Base-by-base conservation (phyloP, 805 yeast species). In the Candida andamanensis region DNA sequence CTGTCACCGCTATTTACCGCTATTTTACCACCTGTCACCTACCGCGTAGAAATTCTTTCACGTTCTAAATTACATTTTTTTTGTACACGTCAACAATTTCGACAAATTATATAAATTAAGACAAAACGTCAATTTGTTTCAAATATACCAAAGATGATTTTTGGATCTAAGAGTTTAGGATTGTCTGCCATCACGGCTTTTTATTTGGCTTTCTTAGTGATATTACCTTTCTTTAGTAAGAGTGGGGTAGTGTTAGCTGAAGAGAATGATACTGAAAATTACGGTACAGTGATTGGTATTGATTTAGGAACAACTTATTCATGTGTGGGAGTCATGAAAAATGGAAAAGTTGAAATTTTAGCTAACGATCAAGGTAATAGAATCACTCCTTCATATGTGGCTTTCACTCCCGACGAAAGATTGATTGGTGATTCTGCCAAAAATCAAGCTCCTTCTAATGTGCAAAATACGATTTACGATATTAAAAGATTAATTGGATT, bases 291-390 rank as follows among this genome's bases (percentile, higher is more conserved):
- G n/a, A 65, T 80, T 42, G 86, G 89, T 64, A 80, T 80, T 56
- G 89, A 80, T 68, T 77, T 80, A 64, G 89, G 89, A 69, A 80
- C 89, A 39, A 86, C 95, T 39, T 86, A 86, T 72, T 86, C 95
- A 32, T 87, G 96, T 78, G 96, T 87, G 43, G 96, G 95, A 51
- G 94, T 86, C 58, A 86, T 86, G 73, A 73, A 86, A 52, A 84
- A 84, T 57, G 94, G 90, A 49, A 75, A 84, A 59, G 97, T 89
- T 33, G 97, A 89, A 68, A 89, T 87, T 63, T 84, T 87, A 58
- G 95, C 97, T 54, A 87, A 87, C 62, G 97, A 89, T 65, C 97
- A 87, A 74, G 97, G 97, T 79, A 87, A 87, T 78, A 85, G 97
- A 76, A 87, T 89, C 39, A 89, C 97, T 36, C 96, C 97, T 37